Percentiles rank a stretch among this genome's conserved stretches.
Evolutionary conservation across 768 basidiomycete species (phyloP).

Genomic region (Polyporus arcularius): DNA sequence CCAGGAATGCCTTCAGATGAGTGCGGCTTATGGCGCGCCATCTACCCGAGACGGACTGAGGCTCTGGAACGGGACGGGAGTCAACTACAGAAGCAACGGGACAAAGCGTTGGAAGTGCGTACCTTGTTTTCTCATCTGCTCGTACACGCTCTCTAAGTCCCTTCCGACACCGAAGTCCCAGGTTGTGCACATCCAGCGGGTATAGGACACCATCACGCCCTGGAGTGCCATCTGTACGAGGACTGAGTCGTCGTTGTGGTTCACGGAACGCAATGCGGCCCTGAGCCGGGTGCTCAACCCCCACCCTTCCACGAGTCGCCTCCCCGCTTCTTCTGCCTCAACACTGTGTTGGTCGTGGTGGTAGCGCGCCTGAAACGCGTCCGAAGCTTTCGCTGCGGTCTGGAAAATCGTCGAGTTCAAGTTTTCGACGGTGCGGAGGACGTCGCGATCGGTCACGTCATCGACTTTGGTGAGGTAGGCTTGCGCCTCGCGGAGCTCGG

Average conservation of each 20-base stretch:
- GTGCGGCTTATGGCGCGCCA: slow-evolving; percentile 17
- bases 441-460: slow-evolving; percentile 45
- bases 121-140: slow-evolving; percentile 2
- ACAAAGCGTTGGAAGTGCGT: not conserved
- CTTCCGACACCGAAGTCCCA: slow-evolving; percentile 9
- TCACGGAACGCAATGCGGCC: not conserved
- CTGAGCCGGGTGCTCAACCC: not conserved
- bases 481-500: slow-evolving; percentile 47
- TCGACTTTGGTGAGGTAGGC: slow-evolving; percentile 48
- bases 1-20: not conserved
- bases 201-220: not conserved
- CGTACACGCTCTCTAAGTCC: not conserved
- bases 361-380: slow-evolving; percentile 34
- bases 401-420: slow-evolving; percentile 53
- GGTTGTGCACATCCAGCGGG: not conserved
- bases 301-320: not conserved
- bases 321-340: not conserved
- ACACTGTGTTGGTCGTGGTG: not conserved
- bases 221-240: slow-evolving; percentile 11
- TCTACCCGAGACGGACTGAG: slow-evolving; percentile 7
- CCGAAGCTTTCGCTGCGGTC: slow-evolving; percentile 48
- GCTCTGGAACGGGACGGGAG: not conserved
- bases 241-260: slow-evolving; percentile 2
- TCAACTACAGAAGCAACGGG: not conserved
- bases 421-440: slow-evolving; percentile 42